Evolutionary conservation across 495 filamentous ascomycete genomes (phyloP).

Genomic region (Tricharina praecox): DNA sequence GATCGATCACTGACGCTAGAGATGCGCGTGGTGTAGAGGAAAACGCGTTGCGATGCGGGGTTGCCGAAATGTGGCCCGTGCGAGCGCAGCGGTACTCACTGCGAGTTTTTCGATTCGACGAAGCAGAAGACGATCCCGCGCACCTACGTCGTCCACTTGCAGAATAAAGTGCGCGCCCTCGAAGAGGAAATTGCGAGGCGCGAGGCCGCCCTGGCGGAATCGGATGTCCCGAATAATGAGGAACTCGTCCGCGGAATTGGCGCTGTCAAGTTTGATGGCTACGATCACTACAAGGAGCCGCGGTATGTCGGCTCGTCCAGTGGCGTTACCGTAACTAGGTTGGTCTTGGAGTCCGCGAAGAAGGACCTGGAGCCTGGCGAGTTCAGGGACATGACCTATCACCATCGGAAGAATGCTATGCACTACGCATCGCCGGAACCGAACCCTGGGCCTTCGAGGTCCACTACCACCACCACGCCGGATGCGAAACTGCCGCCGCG

Average conservation of each 20-base stretch:
- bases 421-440: conserved; percentile 3
- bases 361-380: conserved; percentile 33
- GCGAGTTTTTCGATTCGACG: conserved; percentile 83
- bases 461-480: conserved; percentile 17
- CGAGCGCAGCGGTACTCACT: conserved; percentile 70
- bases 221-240: conserved; percentile 53
- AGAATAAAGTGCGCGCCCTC: conserved; percentile 59
- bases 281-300: conserved; percentile 41
- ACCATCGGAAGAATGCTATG: conserved; percentile 25
- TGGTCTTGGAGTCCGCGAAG: conserved; percentile 91
- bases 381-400: conserved; percentile 53
- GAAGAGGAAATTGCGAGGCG: conserved; percentile 52
- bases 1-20: not conserved
- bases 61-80: conserved; percentile 84
- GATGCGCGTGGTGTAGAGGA: conserved; percentile 59
- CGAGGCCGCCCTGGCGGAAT: conserved; percentile 41
- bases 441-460: not conserved
- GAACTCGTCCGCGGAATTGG: conserved; percentile 68
- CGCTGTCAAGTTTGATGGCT: conserved; percentile 60
- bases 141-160: conserved; percentile 72
- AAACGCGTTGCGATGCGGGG: conserved; percentile 83
- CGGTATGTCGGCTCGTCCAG: conserved; percentile 83
- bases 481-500: conserved; percentile 51
- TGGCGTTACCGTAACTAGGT: conserved; percentile 78
- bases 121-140: conserved; percentile 62